phyloP scores from a whole-genome alignment of 305 asterid genomes.

The Solanum hybrid region DNA sequence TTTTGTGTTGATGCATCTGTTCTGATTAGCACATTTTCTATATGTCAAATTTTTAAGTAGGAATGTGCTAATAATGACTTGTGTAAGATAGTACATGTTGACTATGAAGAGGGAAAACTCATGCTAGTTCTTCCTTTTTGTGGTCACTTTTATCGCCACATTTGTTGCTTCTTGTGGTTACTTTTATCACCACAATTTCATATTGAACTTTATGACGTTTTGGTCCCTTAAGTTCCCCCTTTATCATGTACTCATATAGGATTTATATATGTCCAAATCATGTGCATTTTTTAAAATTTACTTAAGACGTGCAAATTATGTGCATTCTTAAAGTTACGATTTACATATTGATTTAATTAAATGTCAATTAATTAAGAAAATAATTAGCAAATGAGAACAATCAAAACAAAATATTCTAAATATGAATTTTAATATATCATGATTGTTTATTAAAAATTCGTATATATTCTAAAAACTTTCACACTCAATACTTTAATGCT shows the following conservation, averaged over 20 bases:
- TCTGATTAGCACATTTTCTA: background rate
- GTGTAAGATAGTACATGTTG: background rate
- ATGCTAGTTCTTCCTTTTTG: background rate
- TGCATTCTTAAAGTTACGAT: no score
- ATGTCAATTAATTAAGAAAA: background rate
- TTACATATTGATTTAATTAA: no score
- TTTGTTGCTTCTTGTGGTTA: background rate
- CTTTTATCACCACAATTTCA: background rate
- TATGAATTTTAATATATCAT: background rate
- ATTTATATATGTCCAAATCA: background rate
- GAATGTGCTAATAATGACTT: background rate
- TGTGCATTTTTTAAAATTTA: background rate
- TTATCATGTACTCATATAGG: background rate
- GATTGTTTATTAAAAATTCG: no score
- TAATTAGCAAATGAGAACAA: background rate
- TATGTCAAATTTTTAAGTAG: background rate
- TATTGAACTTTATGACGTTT: background rate
- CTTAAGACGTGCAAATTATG: background rate
- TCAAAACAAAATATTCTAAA: background rate
- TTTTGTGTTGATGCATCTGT: background rate
- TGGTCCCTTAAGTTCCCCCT: background rate
- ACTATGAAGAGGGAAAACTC: background rate
- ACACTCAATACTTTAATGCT: background rate
- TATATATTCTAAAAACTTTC: background rate
- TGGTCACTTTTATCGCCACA: background rate